Base-by-base conservation (phyloP, 2,329 filamentous ascomycete species). In the Colletotrichum gigasporum region DNA sequence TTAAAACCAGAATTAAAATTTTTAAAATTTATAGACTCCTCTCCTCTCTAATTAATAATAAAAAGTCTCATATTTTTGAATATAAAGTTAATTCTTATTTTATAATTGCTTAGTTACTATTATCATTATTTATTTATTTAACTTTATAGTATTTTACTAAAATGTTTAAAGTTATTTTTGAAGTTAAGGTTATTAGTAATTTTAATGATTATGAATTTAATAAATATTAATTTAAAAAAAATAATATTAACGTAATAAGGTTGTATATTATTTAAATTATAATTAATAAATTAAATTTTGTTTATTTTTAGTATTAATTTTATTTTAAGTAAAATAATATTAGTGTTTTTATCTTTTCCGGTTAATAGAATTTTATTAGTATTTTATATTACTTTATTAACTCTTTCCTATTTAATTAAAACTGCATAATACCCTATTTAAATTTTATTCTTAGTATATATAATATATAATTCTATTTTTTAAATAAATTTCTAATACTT, bases 121-220 rank as follows among this genome's bases (percentile, higher is more conserved):
- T n/a, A n/a, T n/a, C n/a, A n/a, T n/a, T n/a, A n/a, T n/a, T n/a
- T n/a, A n/a, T n/a, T n/a, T n/a, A n/a, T n/a, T n/a, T n/a, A n/a
- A n/a, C n/a, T n/a, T n/a, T n/a, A n/a, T n/a, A n/a, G n/a, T n/a
- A n/a, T n/a, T n/a, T n/a, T n/a, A n/a, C n/a, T n/a, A n/a, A n/a
- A n/a, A n/a, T n/a, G n/a, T n/a, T n/a, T n/a, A n/a, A n/a, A n/a
- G n/a, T n/a, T n/a, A n/a, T 22, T 42, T 22, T 8, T 32, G 10
- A 24, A 51, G 20, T 44, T 56, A n/a, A n/a, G n/a, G n/a, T 41
- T 26, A 56, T 56, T n/a, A 56, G 11, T 56, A 56, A 44, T 4
- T 56, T 22, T n/a, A 45, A 32, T 8, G 10, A 45, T 8, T 32
- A 32, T 7, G 30, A 32, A 32, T 32, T 7, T 32, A 32, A 18